phyloP scores from a whole-genome alignment of 1,284 basidiomycete genomes.

The Veloboletus limbatus region DNA sequence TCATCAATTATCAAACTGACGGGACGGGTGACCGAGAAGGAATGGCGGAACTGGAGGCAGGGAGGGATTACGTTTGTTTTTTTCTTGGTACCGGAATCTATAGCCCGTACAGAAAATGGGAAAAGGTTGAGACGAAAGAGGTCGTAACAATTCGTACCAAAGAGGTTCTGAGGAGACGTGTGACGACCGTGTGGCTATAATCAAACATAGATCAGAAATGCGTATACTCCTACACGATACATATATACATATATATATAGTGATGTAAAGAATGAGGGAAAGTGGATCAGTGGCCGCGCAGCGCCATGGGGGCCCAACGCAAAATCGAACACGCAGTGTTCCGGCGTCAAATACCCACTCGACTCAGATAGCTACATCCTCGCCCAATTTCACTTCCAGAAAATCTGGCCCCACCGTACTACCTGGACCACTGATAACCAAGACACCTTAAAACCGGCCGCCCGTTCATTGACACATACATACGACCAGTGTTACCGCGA shows the following conservation, averaged over 20 bases:
- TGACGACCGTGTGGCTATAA: constrained; percentile 21
- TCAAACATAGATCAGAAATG: no score
- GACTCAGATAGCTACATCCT: background rate
- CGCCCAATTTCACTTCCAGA: background rate
- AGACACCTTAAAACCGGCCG: constrained; percentile 1
- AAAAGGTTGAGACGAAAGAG: constrained; percentile 20
- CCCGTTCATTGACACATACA: no score
- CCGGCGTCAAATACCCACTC: no score
- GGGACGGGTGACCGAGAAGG: constrained; percentile 14
- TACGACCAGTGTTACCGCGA: background rate
- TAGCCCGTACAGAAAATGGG: constrained; percentile 19
- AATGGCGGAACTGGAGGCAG: constrained; percentile 11
- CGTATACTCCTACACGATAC: no score
- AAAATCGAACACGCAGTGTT: no score
- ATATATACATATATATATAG: no score
- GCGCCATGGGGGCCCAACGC: no score
- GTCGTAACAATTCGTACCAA: constrained; percentile 19
- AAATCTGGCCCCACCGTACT: background rate
- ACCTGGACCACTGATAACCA: background rate
- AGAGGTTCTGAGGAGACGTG: constrained; percentile 15
- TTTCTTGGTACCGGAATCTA: constrained; percentile 24
- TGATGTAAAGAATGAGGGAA: no score
- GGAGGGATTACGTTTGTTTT: constrained; percentile 23
- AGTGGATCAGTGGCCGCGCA: no score
- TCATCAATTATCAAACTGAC: constrained; percentile 25